phyloP scores from a whole-genome alignment of 768 basidiomycete genomes.

The Mycena crocata region DNA sequence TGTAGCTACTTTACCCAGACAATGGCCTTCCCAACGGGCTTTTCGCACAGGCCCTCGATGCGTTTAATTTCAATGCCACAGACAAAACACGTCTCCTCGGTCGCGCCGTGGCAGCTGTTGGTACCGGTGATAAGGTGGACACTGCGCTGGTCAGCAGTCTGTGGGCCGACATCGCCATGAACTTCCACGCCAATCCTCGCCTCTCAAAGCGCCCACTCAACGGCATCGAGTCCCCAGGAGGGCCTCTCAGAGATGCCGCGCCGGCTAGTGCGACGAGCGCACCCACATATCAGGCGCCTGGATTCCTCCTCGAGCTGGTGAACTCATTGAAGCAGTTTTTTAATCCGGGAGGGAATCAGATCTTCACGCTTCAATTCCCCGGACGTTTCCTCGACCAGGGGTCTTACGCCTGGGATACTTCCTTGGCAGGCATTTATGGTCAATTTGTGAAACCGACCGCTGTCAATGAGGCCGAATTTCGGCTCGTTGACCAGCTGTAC shows the following conservation, averaged over 20 bases:
- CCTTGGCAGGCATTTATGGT: too few species aligned
- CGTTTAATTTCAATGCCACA: neutral
- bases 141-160: neutral
- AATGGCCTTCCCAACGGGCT: neutral
- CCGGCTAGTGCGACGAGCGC: neutral
- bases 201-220: neutral
- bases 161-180: neutral
- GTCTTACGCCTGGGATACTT: too few species aligned
- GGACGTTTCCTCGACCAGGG: too few species aligned
- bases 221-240: neutral
- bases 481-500: conserved; percentile 43
- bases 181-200: neutral
- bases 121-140: neutral
- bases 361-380: too few species aligned
- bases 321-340: too few species aligned
- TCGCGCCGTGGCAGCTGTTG: neutral
- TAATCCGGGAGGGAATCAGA: too few species aligned
- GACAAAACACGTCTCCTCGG: neutral
- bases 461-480: conserved; percentile 44
- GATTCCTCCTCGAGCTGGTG: neutral
- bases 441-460: conserved; percentile 43
- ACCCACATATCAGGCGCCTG: neutral
- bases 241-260: neutral
- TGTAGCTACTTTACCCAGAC: conserved; percentile 22
- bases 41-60: neutral